Conservation (phyloP, 371 early-diverging fungal genomes). For the Dichotomocladium elegans region DNA sequence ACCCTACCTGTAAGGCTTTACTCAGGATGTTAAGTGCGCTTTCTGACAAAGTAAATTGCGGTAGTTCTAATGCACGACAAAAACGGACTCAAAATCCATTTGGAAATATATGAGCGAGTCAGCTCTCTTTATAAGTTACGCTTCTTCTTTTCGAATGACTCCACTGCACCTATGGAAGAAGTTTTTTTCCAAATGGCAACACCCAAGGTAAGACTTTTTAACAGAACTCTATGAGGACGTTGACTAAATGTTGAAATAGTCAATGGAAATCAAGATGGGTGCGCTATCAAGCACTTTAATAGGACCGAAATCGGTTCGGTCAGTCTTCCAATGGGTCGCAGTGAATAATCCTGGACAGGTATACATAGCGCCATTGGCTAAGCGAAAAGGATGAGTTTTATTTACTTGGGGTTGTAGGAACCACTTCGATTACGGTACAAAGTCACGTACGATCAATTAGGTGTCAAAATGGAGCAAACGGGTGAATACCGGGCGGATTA, state of each 20-base stretch:
- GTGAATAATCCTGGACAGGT: slow-evolving; percentile 54
- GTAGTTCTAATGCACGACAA: slow-evolving; percentile 59
- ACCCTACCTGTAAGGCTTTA: too few species aligned
- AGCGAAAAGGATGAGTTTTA: not conserved
- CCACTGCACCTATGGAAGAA: slow-evolving; percentile 48
- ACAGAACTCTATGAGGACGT: not conserved
- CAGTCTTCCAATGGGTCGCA: slow-evolving; percentile 51
- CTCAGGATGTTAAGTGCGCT: too few species aligned
- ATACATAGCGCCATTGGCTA: not conserved
- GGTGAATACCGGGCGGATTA: too few species aligned
- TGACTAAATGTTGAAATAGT: slow-evolving; percentile 12
- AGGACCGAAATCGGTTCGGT: slow-evolving; percentile 52
- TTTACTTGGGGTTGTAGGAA: slow-evolving; percentile 48
- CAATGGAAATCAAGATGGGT: slow-evolving; percentile 63
- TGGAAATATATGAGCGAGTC: slow-evolving; percentile 22
- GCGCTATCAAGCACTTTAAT: slow-evolving; percentile 54
- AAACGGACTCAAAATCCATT: slow-evolving; percentile 52
- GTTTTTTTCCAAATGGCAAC: slow-evolving; percentile 49
- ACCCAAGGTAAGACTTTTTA: slow-evolving; percentile 36
- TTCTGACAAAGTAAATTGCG: not conserved
- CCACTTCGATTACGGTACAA: slow-evolving; percentile 65
- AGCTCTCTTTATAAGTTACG: slow-evolving; percentile 12
- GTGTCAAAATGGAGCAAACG: slow-evolving; percentile 65
- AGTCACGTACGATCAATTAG: slow-evolving; percentile 65
- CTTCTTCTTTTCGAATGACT: slow-evolving; percentile 48